Base-by-base conservation (phyloP, 257 asterid species). In the Craterostigma plantagineum region DNA sequence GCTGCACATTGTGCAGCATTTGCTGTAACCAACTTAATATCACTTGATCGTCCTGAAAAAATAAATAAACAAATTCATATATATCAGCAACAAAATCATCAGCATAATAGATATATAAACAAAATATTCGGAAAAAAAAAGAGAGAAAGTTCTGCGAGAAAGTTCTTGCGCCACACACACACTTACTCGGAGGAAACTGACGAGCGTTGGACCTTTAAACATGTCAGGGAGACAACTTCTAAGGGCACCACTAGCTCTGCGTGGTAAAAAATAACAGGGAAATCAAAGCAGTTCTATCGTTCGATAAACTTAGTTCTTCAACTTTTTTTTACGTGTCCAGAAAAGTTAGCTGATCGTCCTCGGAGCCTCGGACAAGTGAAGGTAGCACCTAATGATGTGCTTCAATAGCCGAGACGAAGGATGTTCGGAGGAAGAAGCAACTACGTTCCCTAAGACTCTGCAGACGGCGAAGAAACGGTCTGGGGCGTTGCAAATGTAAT, bases 371-470 rank as follows among this genome's bases (percentile, higher is more conserved):
- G n/a, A n/a, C n/a, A n/a, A n/a, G n/a, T n/a, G n/a, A n/a, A 77
- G 86, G 50, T 86, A 86, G 77, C 96, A 85, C 62, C 91, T 69
- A 60, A 85, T 75, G 10, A 86, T 81, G 70, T 81, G 91, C 60
- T 86, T 81, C 40, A 86, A 67, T 35, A 81, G 61, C 43, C 94
- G 70, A 1, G 92, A 51, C 4, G 94, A 86, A 42, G 91, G 94
- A 58, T 73, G 91, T 36, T 75, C 92, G 35, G 87, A 81, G 48
- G 75, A 91, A 9, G 91, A 78, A 54, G 64, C 63, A 40, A 86
- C 91, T 92, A 86, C 75, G 63, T 69, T 86, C n/a, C 70, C 96
- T 43, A 86, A 69, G 18, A 78, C 94, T 58, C 81, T 68, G 14
- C 79, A 84, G 8, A 86, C 96, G 33, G 96, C 96, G 27, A 64